Evolutionary conservation across 768 basidiomycete genomes (phyloP).

Genomic region (Boletus subcaerulescens): DNA sequence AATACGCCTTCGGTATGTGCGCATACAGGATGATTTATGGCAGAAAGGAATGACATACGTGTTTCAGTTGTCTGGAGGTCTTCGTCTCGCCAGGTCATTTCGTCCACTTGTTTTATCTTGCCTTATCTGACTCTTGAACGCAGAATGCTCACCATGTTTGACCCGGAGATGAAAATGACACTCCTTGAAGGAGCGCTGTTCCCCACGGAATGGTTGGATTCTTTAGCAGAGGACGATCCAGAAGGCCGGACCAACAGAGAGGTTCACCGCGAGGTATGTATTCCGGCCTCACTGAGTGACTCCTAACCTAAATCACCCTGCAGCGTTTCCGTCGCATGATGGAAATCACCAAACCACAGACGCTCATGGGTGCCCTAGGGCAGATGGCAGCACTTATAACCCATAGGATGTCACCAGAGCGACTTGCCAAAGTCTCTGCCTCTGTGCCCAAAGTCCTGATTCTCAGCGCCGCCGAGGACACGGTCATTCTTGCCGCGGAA

Average conservation of each 20-base stretch:
- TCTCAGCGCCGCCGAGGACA: conserved; percentile 67
- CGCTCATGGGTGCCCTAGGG: conserved; percentile 58
- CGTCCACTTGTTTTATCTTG: not conserved
- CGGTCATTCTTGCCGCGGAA: conserved; percentile 51
- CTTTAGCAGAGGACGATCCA: conserved; percentile 49
- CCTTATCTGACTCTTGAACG: conserved; percentile 5
- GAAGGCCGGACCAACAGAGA: conserved; percentile 63
- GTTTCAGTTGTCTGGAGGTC: conserved; percentile 40
- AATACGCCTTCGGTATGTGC: conserved; percentile 63
- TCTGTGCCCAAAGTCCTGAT: conserved; percentile 64
- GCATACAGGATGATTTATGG: not conserved
- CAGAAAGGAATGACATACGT: not conserved
- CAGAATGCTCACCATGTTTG: conserved; percentile 37
- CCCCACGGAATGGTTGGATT: conserved; percentile 58
- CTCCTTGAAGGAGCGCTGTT: conserved; percentile 58
- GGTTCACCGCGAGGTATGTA: conserved; percentile 51
- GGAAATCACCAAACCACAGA: conserved; percentile 54
- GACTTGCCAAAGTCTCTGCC: conserved; percentile 47
- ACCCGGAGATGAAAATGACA: conserved; percentile 47
- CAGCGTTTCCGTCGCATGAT: conserved; percentile 49
- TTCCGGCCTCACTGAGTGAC: not conserved
- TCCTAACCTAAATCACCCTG: not conserved
- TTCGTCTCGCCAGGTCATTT: conserved; percentile 34
- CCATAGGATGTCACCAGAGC: conserved; percentile 52
- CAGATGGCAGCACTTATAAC: conserved; percentile 71